phyloP scores from a whole-genome alignment of 768 basidiomycete species.

The Auriscalpium vulgare region DNA sequence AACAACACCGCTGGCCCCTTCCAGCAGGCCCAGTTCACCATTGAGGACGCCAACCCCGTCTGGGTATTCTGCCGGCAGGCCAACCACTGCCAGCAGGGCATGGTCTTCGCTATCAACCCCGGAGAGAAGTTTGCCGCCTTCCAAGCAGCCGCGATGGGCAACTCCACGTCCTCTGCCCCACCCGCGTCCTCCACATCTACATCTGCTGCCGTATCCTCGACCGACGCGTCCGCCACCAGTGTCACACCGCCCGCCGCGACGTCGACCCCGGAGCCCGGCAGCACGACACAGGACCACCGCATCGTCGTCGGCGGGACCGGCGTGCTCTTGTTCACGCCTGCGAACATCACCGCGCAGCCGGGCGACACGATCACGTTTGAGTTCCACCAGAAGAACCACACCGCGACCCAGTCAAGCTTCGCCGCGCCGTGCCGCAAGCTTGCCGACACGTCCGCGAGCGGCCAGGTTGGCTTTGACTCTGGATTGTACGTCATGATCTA shows the following conservation, averaged over 20 bases:
- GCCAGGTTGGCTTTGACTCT: slow-evolving; percentile 33
- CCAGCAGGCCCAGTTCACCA: slow-evolving; percentile 34
- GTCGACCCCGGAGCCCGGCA: slow-evolving; percentile 2
- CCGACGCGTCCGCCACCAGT: slow-evolving; percentile 23
- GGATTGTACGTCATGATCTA: slow-evolving; percentile 25
- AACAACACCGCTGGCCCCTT: slow-evolving; percentile 33
- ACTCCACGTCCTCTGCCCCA: slow-evolving; percentile 12
- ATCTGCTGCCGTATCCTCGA: slow-evolving; percentile 11
- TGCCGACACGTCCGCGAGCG: slow-evolving; percentile 34
- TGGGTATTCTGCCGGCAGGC: slow-evolving; percentile 56
- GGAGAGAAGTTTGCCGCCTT: slow-evolving; percentile 46
- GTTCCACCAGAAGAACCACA: slow-evolving; percentile 34
- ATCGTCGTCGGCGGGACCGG: slow-evolving; percentile 23
- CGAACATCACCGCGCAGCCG: slow-evolving; percentile 27
- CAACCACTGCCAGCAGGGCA: slow-evolving; percentile 49
- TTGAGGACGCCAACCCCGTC: slow-evolving; percentile 37
- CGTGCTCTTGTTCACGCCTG: slow-evolving; percentile 22
- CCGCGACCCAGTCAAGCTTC: slow-evolving; percentile 30
- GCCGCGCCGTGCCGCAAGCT: slow-evolving; percentile 30
- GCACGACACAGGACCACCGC: slow-evolving; percentile 23
- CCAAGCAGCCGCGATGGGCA: slow-evolving; percentile 41
- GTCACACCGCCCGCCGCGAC: slow-evolving; percentile 21
- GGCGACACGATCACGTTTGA: slow-evolving; percentile 34
- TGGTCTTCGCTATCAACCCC: slow-evolving; percentile 64
- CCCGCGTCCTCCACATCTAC: slow-evolving; percentile 3